Percentiles rank a stretch among this genome's conserved stretches.
phyloP scores from a whole-genome alignment of 2,329 filamentous ascomycete species.

The Apiospora koreana region DNA sequence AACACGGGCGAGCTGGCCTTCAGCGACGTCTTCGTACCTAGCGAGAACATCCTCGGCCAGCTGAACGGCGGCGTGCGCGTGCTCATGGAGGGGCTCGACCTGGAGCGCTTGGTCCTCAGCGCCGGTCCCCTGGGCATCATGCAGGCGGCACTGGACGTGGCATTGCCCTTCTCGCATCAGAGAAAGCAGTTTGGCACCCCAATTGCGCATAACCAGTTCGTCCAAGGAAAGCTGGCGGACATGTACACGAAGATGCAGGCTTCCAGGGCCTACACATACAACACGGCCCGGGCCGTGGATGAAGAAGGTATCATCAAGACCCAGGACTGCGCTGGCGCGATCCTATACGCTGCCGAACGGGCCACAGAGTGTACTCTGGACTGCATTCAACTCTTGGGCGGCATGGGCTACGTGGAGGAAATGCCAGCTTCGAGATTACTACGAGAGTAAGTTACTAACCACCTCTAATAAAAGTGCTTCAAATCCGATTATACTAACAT shows the following conservation, averaged over 20 bases:
- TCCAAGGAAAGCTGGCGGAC: conserved; percentile 91
- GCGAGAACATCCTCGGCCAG: conserved; percentile 76
- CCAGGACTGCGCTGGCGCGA: conserved; percentile 92
- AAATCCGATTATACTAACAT: conserved; percentile 26
- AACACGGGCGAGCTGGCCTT: conserved; percentile 95
- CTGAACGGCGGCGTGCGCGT: conserved; percentile 84
- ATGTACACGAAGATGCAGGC: conserved; percentile 96
- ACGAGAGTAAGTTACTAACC: conserved; percentile 57
- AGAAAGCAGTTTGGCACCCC: conserved; percentile 86
- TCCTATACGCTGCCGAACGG: conserved; percentile 88
- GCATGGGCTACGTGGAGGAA: conserved; percentile 96
- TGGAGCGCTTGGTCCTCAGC: conserved; percentile 89
- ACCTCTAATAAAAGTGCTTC: neutral
- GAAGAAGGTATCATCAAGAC: conserved; percentile 73
- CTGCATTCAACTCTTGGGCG: conserved; percentile 88
- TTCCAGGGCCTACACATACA: conserved; percentile 83
- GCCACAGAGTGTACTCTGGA: conserved; percentile 86
- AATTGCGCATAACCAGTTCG: conserved; percentile 88
- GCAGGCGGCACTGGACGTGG: conserved; percentile 83
- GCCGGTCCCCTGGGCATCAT: conserved; percentile 92
- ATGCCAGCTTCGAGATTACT: conserved; percentile 86
- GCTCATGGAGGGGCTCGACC: conserved; percentile 93
- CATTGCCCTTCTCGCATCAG: conserved; percentile 85
- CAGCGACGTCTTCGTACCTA: conserved; percentile 85
- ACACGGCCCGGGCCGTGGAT: conserved; percentile 78